Percentiles rank a stretch among this genome's conserved stretches.
phyloP scores from a whole-genome alignment of 2,329 filamentous ascomycete species.

The Penicillium brevicompactum region DNA sequence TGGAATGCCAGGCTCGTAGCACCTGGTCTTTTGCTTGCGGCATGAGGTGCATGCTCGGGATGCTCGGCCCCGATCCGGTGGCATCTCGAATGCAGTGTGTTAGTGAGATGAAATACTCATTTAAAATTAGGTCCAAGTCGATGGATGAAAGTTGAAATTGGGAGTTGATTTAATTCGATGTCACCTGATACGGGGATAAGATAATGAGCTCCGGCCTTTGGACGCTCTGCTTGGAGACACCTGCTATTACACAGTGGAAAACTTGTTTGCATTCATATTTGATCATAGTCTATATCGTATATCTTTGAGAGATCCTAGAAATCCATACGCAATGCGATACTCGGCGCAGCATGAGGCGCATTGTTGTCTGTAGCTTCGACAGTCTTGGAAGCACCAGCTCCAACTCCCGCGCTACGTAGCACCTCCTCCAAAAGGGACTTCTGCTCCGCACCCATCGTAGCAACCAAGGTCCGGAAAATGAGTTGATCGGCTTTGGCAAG shows the following conservation, averaged over 20 bases:
- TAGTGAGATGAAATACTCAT: too few species aligned
- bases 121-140: too few species aligned
- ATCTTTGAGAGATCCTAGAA: constrained; percentile 57
- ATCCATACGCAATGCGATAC: constrained; percentile 92
- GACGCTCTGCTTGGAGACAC: not conserved
- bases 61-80: constrained; percentile 25
- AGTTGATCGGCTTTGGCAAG: constrained; percentile 74
- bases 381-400: constrained; percentile 36
- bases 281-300: constrained; percentile 8
- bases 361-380: constrained; percentile 53
- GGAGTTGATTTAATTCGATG: too few species aligned
- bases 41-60: constrained; percentile 42
- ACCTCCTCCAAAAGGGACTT: constrained; percentile 80
- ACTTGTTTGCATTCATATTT: not conserved
- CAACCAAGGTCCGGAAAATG: constrained; percentile 74
- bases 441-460: constrained; percentile 68
- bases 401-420: constrained; percentile 63
- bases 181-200: too few species aligned
- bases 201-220: too few species aligned
- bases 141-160: too few species aligned
- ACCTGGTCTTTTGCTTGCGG: constrained; percentile 47
- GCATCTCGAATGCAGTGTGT: constrained; percentile 9
- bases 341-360: constrained; percentile 64
- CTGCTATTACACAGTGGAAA: not conserved
- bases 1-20: constrained; percentile 37